Base-by-base conservation (phyloP, 2,329 filamentous ascomycete species). In the Colletotrichum acutatum region DNA sequence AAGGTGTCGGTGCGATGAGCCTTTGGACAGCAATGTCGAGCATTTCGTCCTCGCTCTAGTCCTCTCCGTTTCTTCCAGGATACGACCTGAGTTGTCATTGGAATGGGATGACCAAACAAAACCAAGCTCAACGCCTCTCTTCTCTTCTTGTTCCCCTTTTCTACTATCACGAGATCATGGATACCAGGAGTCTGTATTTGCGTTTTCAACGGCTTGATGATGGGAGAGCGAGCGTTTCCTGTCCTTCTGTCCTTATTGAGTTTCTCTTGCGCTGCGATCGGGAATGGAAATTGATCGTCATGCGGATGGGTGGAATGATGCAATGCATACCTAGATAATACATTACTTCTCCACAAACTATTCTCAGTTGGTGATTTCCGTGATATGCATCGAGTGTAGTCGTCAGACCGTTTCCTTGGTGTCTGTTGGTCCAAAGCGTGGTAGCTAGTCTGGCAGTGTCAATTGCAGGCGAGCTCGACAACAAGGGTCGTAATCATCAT, bases 201-300 rank as follows among this genome's bases (percentile, higher is more conserved):
- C 19, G 37, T 24, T 24, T 22, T 30, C 12, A 5, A 49, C 19
- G 42, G 19, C 8, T 42, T 32, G 46, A 34, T 11, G 28, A 30
- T 32, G 37, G 71, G 49, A 66, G 22, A 57, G 66, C 60, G 67
- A 73, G 66, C 67, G 49, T 66, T 73, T 57, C 28, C 61, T 71
- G 22, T 22, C 53, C n/a, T 63, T n/a, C 70, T 72, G 70, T 72
- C 70, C 66, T 61, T 71, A 66, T 60, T 70, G 71, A 16, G 46
- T 58, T 58, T 68, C 5, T 12, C 54, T 9, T 12, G 19, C 42
- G 4, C 8, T 16, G 32, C 53, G 42, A 24, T 8, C 52, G 12
- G 0, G 1, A 34, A 22, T 22, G 8, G 34, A 54, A 16, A 19
- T 7, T 7, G 46, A 16, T 28, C 54, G 46, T 0, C 16, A 14